Percentiles rank a stretch among this genome's conserved stretches.
phyloP scores from a whole-genome alignment of 2,329 filamentous ascomycete genomes.

The Curvularia eragrostidis region DNA sequence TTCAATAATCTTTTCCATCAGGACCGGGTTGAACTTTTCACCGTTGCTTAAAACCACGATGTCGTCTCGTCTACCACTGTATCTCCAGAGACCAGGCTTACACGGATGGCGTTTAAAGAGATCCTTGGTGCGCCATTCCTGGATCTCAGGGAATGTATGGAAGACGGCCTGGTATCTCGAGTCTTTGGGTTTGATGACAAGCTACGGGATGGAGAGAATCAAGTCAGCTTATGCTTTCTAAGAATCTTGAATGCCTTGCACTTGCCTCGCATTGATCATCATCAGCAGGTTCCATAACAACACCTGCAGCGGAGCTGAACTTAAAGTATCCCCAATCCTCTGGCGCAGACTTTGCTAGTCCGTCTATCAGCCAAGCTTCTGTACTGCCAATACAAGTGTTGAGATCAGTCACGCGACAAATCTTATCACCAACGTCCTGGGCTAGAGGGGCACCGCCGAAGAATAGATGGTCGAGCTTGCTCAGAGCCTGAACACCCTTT shows the following conservation, averaged over 20 bases:
- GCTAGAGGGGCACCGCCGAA: conserved; percentile 6
- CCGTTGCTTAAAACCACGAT: conserved; percentile 41
- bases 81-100: conserved; percentile 29
- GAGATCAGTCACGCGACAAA: conserved; percentile 1
- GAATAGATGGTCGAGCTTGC: background rate
- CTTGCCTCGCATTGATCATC: conserved; percentile 2
- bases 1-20: conserved; percentile 26
- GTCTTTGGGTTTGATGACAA: conserved; percentile 9
- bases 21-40: conserved; percentile 38
- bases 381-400: conserved; percentile 1
- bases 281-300: conserved; percentile 8
- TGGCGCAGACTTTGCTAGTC: background rate
- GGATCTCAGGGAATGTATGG: background rate
- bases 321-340: conserved; percentile 8
- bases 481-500: conserved; percentile 3
- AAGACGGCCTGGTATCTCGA: conserved; percentile 5
- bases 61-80: conserved; percentile 45
- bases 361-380: background rate
- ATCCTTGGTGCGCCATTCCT: conserved; percentile 24
- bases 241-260: background rate
- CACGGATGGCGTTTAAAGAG: conserved; percentile 24
- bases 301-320: background rate
- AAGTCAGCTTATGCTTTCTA: background rate
- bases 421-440: background rate
- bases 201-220: background rate